These are phyloP conservation scores for Vigna angularis DNA, from an alignment of 306 rosid species.

Conservation along the genomic window DNA sequence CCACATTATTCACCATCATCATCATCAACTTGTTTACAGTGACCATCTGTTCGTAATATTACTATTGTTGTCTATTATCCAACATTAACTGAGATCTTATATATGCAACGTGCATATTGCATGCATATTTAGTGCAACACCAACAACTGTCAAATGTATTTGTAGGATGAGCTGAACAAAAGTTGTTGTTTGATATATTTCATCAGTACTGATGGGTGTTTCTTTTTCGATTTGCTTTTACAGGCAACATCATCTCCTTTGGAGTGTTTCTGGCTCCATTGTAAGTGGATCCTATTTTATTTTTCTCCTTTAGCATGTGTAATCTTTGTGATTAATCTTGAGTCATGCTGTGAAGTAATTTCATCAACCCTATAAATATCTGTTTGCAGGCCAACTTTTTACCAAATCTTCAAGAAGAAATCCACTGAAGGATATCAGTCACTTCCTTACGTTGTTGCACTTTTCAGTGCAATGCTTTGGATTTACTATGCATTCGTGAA, in stretches of 20 bases:
- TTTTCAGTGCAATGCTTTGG: slow-evolving; percentile 89
- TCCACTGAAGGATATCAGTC: slow-evolving; percentile 81
- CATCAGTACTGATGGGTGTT: slow-evolving; percentile 28
- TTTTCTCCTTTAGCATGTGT: not conserved
- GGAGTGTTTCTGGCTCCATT: slow-evolving; percentile 88
- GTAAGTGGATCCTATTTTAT: slow-evolving; percentile 54
- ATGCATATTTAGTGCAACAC: not conserved
- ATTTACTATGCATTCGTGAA: slow-evolving; percentile 86
- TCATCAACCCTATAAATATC: not conserved
- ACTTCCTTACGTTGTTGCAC: slow-evolving; percentile 84
- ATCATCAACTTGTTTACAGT: no score
- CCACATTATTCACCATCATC: not conserved
- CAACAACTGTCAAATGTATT: not conserved
- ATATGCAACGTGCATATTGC: slow-evolving; percentile 21
- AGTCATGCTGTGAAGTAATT: not conserved
- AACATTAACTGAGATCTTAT: not conserved
- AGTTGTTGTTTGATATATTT: not conserved
- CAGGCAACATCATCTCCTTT: slow-evolving; percentile 88
- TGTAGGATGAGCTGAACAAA: not conserved
- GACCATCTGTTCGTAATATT: no score
- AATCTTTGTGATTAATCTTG: slow-evolving; percentile 6
- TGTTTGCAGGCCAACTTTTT: slow-evolving; percentile 80
- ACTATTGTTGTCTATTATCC: not conserved
- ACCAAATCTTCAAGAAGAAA: slow-evolving; percentile 79
- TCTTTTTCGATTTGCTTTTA: slow-evolving; percentile 27